Evolutionary conservation across 2,329 filamentous ascomycete species (phyloP).

Genomic region (Ceratocystiopsis minuta): DNA sequence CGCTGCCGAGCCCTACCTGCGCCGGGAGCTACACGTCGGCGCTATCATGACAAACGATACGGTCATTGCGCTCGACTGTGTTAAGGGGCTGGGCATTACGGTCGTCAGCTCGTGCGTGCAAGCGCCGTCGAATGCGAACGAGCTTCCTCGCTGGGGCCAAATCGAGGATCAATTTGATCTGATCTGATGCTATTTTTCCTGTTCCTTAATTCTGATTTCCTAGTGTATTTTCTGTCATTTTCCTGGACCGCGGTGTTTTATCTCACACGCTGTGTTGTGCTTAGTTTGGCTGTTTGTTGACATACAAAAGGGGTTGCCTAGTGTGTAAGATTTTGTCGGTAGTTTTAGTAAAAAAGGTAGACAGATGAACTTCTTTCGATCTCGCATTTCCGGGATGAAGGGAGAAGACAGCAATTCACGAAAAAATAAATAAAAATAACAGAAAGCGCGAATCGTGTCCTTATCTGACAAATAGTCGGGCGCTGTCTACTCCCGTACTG

Average conservation of each 20-base stretch:
- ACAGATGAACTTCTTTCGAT: too few species aligned
- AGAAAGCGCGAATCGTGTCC: too few species aligned
- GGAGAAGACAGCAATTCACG: too few species aligned
- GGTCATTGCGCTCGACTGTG: constrained; percentile 11
- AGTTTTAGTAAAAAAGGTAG: background rate
- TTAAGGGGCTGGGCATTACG: constrained; percentile 18
- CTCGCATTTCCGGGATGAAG: too few species aligned
- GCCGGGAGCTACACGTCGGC: constrained; percentile 18
- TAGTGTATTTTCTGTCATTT: too few species aligned
- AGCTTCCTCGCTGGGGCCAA: constrained; percentile 21
- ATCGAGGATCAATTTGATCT: constrained; percentile 10
- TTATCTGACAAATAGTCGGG: too few species aligned
- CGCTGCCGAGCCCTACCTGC: constrained; percentile 24
- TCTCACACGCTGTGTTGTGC: background rate
- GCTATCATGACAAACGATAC: constrained; percentile 15
- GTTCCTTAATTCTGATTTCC: too few species aligned
- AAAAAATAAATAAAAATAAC: too few species aligned
- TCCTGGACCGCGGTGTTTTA: too few species aligned
- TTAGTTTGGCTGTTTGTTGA: background rate
- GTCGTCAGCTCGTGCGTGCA: constrained; percentile 21
- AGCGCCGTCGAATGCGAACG: constrained; percentile 15
- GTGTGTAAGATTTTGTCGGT: background rate
- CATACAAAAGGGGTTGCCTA: background rate
- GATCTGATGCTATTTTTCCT: background rate
- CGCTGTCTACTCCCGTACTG: too few species aligned